A percentile compares a stretch with the other conserved stretches of the same genome.
phyloP scores from a whole-genome alignment of 371 early-diverging fungal species.

The Edhazardia aedis region DNA sequence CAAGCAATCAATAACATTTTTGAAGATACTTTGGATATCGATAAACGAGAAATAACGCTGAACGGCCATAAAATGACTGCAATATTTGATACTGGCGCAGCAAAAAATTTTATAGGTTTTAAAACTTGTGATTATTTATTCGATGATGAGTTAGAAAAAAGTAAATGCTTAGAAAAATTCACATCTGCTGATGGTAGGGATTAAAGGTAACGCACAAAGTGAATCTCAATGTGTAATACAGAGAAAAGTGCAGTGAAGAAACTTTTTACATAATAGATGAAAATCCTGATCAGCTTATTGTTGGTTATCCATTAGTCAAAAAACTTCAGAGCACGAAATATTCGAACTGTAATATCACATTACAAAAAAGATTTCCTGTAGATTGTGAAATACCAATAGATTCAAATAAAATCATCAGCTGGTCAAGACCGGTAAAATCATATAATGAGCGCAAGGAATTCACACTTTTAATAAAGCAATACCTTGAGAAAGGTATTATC shows the following conservation, averaged over 20 bases:
- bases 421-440: background rate
- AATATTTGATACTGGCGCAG: background rate
- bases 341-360: no score
- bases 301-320: background rate
- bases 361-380: background rate
- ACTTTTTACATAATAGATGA: background rate
- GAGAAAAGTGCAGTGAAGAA: background rate
- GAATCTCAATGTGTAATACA: background rate
- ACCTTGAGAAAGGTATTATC: background rate
- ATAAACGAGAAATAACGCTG: background rate
- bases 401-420: background rate
- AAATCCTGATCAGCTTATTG: background rate
- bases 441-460: background rate
- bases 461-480: background rate
- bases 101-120: background rate
- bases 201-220: background rate
- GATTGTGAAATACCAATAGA: background rate
- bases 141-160: background rate
- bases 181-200: background rate
- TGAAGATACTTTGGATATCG: background rate
- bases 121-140: background rate
- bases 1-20: background rate
- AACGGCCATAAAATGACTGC: background rate
- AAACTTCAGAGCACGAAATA: background rate
- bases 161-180: background rate